Evolutionary conservation across 176 grass and related monocot genomes (phyloP), one percentile per base, ranked within the genome.

Genomic region (Ensete glaucum): DNA sequence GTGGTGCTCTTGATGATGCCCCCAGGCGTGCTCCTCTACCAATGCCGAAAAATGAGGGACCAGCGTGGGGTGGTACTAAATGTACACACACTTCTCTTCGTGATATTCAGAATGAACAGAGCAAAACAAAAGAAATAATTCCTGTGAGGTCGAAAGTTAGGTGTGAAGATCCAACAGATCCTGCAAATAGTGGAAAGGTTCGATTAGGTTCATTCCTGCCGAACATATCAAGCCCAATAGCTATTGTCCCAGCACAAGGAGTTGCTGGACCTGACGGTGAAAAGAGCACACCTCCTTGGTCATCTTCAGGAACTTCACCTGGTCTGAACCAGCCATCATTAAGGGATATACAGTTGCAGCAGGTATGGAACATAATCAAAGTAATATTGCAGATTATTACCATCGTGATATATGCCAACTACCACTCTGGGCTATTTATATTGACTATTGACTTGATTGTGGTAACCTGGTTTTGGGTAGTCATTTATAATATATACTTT

Each of bases 281-380:
- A 25, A 99, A 75, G 73, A 83, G 78, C 81, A 91, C 96, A 19
- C 96, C 86, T 8, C 83, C 91, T 49, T 99, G 96, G 96, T 89
- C 86, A 22, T 87, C 90, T 56, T 86, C 85, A 16, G 88, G 76
- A 76, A 91, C 73, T 62, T 94, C 96, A 50, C 96, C 91, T 62
- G 87, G 57, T 20, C 15, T 83, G 15, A 89, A 74, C 3, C 82
- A 82, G 52, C 96, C 96, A 62, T 99, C 96, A 11, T 88, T 99
- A 24, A 88, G 90, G 88, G 88, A 91, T 78, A 99, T 99, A 82
- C 96, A 99, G 62, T 89, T 94, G 82, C 96, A 99, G 69, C 96
- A 99, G 96, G 96, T 99, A 80, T 20, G 68, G 23, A 83, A 1
- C 58, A 20, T 24, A n/a, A 73, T 15, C 71, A 43, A 52, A 63